Evolutionary conservation across 2,329 filamentous ascomycete genomes (phyloP).

Genomic region (Beauveria brongniartii): DNA sequence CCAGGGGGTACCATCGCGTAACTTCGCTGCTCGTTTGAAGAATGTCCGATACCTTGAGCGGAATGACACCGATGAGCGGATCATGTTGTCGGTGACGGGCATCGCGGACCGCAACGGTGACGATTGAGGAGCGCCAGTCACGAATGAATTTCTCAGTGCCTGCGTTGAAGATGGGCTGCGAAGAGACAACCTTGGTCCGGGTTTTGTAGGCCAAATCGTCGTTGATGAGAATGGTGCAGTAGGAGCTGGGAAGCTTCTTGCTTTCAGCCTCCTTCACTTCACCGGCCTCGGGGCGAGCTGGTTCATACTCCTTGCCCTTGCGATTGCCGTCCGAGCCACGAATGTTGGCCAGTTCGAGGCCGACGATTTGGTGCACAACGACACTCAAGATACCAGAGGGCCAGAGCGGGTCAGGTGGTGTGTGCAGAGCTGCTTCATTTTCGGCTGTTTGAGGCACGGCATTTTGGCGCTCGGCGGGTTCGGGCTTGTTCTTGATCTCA

Average conservation of each 20-base stretch:
- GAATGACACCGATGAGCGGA: conserved; percentile 86
- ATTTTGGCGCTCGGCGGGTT: conserved; percentile 75
- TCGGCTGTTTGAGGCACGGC: conserved; percentile 60
- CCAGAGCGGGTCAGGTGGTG: conserved; percentile 93
- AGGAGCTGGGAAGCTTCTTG: conserved; percentile 74
- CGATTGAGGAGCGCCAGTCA: conserved; percentile 82
- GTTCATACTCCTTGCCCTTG: conserved; percentile 81
- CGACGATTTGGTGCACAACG: conserved; percentile 90
- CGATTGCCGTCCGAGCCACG: conserved; percentile 75
- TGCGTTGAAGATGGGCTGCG: conserved; percentile 94
- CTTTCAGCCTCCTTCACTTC: conserved; percentile 81
- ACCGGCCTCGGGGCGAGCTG: conserved; percentile 71
- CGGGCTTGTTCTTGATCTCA: conserved; percentile 62
- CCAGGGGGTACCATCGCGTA: conserved; percentile 92
- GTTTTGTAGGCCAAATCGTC: conserved; percentile 89
- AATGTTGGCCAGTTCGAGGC: conserved; percentile 83
- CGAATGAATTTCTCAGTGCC: conserved; percentile 88
- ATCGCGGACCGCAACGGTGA: conserved; percentile 84
- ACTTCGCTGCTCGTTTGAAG: conserved; percentile 78
- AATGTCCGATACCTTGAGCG: conserved; percentile 80
- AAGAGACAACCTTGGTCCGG: conserved; percentile 87
- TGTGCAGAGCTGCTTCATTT: conserved; percentile 81
- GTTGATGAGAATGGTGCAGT: conserved; percentile 87
- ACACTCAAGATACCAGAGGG: conserved; percentile 83
- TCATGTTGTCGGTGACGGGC: conserved; percentile 87